Base-by-base conservation (phyloP, 2,329 filamentous ascomycete genomes). In the Tricladium varicosporioides region DNA sequence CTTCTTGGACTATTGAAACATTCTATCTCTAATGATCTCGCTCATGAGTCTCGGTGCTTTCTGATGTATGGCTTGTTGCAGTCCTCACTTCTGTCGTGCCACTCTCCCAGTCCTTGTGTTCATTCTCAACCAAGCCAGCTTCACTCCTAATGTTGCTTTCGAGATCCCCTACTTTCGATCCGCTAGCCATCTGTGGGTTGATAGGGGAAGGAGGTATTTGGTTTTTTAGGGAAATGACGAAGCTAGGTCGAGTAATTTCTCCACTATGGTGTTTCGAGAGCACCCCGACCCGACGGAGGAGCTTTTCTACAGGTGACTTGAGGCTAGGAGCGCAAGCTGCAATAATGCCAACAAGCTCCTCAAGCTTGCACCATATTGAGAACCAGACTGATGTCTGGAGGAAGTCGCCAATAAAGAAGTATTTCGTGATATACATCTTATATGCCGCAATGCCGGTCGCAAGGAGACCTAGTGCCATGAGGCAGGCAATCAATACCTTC, bases 301-400 rank as follows among this genome's bases (percentile, higher is more conserved):
- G 9, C 44, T 19, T 53, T 22, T 47, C 51, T 9, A 47, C 27
- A 22, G 19, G 43, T 9, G 42, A 42, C 51, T 53, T 53, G 14
- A 53, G 51, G 31, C 51, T 45, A 33, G 51, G 51, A 11, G 43
- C 8, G 16, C 51, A 53, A 18, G 51, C 51, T 8, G 51, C 51
- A 14, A 53, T 53, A 8, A 53, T 33, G 15, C 51, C 51, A 5
- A 53, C 27, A 14, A 45, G 51, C 15, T 53, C 51, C 51, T 53
- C 51, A 7, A 53, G 42, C 27, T 53, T 53, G 16, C 19, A 31
- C 42, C 42, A 53, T 4, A 47, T n/a, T 4, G 51, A 47, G 14
- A 46, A 11, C n/a, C 22, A 32, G 27, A 53, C 51, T 11, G 51
- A 33, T 16, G 42, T 46, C 3, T 42, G 14, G 2, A 53, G 51